Percentiles rank a stretch among this genome's conserved stretches.
These are phyloP conservation scores for Neonectria coccinea DNA, from an alignment of 2,329 filamentous ascomycete species.

Conservation along the genomic window DNA sequence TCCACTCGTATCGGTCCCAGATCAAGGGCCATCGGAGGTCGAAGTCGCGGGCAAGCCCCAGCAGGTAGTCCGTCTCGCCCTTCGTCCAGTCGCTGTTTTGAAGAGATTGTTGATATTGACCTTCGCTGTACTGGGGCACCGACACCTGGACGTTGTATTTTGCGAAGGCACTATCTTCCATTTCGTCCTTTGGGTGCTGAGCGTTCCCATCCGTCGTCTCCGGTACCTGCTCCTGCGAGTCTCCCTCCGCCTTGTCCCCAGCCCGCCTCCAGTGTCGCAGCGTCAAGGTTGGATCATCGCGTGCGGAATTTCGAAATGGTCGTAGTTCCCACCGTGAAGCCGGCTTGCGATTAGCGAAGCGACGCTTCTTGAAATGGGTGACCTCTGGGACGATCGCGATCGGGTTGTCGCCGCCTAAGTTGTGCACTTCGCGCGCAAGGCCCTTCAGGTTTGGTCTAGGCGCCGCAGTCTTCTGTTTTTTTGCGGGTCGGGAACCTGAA, in stretches of 20 bases:
- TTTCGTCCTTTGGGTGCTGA: slow-evolving; percentile 43
- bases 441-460: slow-evolving; percentile 72
- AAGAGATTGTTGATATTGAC: slow-evolving; percentile 84
- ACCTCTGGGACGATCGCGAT: slow-evolving; percentile 74
- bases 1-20: slow-evolving; percentile 90
- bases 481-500: slow-evolving; percentile 67
- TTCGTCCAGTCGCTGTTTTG: slow-evolving; percentile 85
- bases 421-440: slow-evolving; percentile 74
- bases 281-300: slow-evolving; percentile 73
- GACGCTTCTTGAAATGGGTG: slow-evolving; percentile 69
- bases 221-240: slow-evolving; percentile 49
- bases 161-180: slow-evolving; percentile 76
- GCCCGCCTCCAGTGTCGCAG: slow-evolving; percentile 86
- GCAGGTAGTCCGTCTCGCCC: slow-evolving; percentile 93
- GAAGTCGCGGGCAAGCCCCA: slow-evolving; percentile 79
- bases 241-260: slow-evolving; percentile 57
- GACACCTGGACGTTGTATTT: slow-evolving; percentile 89
- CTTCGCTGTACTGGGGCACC: slow-evolving; percentile 84
- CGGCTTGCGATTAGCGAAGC: slow-evolving; percentile 66
- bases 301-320: slow-evolving; percentile 82
- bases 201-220: slow-evolving; percentile 35
- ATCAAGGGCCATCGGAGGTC: slow-evolving; percentile 93
- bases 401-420: slow-evolving; percentile 73
- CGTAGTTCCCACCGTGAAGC: slow-evolving; percentile 74
- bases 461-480: slow-evolving; percentile 78